These are phyloP conservation scores for Boletales sp. DNA, from an alignment of 768 basidiomycete species.

Conservation along the genomic window DNA sequence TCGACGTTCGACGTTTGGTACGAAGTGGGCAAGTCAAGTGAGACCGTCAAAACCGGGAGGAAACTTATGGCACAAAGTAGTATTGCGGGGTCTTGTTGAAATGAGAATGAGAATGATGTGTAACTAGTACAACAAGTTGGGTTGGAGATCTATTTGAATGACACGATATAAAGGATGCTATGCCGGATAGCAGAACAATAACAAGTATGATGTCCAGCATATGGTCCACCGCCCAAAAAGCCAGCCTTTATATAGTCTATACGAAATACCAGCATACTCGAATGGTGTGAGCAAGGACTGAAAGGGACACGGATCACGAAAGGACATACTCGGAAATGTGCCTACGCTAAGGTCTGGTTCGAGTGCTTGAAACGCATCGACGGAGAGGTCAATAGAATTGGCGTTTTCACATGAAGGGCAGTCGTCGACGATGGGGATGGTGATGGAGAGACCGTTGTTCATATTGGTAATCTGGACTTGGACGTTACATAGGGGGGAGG, in stretches of 20 bases:
- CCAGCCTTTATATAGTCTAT: slow-evolving; percentile 16
- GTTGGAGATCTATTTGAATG: too few species aligned
- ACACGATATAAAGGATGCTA: neutral
- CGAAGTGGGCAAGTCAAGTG: neutral
- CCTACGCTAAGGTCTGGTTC: slow-evolving; percentile 45
- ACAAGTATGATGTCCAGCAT: neutral
- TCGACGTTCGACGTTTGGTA: neutral
- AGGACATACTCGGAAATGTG: slow-evolving; percentile 50
- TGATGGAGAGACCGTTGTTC: slow-evolving; percentile 48
- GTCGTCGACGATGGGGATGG: slow-evolving; percentile 68
- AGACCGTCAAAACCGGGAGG: too few species aligned
- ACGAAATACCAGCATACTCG: slow-evolving; percentile 30
- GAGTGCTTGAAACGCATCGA: slow-evolving; percentile 60
- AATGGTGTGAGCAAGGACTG: neutral
- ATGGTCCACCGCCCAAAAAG: neutral
- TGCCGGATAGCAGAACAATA: slow-evolving; percentile 14
- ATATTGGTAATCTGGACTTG: slow-evolving; percentile 61
- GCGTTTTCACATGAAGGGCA: slow-evolving; percentile 73
- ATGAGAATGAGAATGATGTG: neutral
- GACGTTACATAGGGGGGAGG: slow-evolving; percentile 63
- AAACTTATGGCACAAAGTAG: too few species aligned
- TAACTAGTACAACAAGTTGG: neutral
- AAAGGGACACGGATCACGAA: neutral
- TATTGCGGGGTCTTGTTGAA: neutral
- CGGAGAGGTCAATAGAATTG: slow-evolving; percentile 75